These are phyloP conservation scores for Albugo laibachii DNA, from an alignment of 352 stramenopile species.

Conservation along the genomic window DNA sequence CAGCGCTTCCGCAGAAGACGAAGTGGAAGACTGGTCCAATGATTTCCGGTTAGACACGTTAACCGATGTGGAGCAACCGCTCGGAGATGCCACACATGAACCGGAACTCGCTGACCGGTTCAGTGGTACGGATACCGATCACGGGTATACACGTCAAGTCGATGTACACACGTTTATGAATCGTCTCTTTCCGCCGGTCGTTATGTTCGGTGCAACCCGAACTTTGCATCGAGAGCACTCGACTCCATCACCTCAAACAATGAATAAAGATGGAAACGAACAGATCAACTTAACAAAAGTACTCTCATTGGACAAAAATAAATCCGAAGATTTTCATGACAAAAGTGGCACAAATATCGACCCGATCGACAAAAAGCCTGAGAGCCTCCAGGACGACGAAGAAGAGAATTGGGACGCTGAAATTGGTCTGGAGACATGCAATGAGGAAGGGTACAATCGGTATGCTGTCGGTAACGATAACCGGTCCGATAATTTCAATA, in stretches of 20 bases:
- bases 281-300: not conserved
- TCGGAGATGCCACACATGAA: not conserved
- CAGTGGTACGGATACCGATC: not conserved
- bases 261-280: not conserved
- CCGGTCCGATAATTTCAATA: slow-evolving; percentile 61
- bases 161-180: not conserved
- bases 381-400: slow-evolving; percentile 11
- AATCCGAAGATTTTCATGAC: not conserved
- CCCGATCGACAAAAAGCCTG: slow-evolving; percentile 1
- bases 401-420: slow-evolving; percentile 64
- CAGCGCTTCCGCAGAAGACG: slow-evolving; percentile 34
- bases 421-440: slow-evolving; percentile 32
- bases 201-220: not conserved
- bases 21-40: slow-evolving; percentile 57
- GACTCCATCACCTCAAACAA: not conserved
- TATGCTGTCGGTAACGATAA: not conserved
- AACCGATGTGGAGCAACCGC: not conserved
- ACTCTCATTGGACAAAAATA: not conserved
- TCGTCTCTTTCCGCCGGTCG: not conserved
- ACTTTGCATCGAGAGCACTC: not conserved
- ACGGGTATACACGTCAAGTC: not conserved
- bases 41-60: slow-evolving; percentile 14
- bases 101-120: not conserved
- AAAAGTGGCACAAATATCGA: not conserved
- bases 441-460: slow-evolving; percentile 20